phyloP scores from a whole-genome alignment of 116 monocot species.

The Phalaenopsis hybrid region DNA sequence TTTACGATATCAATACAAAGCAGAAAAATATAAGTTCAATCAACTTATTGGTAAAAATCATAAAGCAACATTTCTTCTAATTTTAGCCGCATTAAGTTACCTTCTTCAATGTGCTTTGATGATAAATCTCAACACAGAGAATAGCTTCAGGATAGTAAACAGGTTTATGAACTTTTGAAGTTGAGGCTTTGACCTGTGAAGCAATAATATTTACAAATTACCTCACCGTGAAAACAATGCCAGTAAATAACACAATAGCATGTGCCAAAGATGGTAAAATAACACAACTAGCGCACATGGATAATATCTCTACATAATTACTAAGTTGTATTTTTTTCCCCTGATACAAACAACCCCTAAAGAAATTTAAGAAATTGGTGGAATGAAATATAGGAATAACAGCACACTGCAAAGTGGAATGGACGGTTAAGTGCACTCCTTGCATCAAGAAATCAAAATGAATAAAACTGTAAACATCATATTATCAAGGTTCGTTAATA shows the following conservation, averaged over 20 bases:
- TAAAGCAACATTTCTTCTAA: not conserved
- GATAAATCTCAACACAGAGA: slow-evolving; percentile 80
- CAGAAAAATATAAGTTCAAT: not conserved
- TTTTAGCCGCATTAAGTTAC: slow-evolving; percentile 15
- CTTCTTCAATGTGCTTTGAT: slow-evolving; percentile 38
- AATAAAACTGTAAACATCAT: not conserved
- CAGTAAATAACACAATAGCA: not conserved
- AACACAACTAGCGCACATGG: not conserved
- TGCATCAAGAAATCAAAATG: not conserved
- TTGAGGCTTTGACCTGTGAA: slow-evolving; percentile 39
- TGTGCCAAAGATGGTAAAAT: not conserved
- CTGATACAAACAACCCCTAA: not conserved
- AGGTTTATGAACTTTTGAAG: slow-evolving; percentile 33
- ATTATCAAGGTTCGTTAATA: not conserved
- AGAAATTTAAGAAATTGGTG: not conserved
- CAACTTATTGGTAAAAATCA: not conserved
- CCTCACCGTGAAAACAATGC: not conserved
- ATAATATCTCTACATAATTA: not conserved
- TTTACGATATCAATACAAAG: not conserved
- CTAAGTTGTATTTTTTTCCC: not conserved
- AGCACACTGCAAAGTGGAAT: not conserved
- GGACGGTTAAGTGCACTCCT: not conserved
- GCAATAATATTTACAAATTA: slow-evolving; percentile 3
- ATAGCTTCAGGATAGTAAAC: slow-evolving; percentile 60
- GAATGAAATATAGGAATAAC: not conserved